Evolutionary conservation across 1,284 basidiomycete species (phyloP), one percentile per base, ranked within the genome.

Genomic region (Malassezia sp.): DNA sequence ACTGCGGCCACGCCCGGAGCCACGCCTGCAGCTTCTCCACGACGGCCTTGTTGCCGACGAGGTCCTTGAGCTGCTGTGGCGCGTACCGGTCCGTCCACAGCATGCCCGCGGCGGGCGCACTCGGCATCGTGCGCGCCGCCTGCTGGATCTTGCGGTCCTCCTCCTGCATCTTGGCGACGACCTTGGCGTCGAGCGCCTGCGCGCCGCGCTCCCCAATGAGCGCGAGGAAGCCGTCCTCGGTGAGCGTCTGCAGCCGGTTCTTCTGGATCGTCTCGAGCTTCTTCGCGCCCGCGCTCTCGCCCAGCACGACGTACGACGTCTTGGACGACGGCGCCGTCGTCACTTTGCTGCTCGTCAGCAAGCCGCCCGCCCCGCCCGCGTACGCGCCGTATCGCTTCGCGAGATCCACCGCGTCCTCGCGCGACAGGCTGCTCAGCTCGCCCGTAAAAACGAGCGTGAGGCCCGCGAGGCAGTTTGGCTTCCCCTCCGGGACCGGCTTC

Each of bases 1-100:
- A 66, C 34, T 30, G 44, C 8, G 58, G 61, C 91, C 90, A 96
- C 53, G 84, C 81, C 40, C 80, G 76, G 15, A 97, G 74, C 91
- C 91, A 97, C 15, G 74, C 74, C 45, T 81, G 80, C 17, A 97
- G 74, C 67, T 89, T 90, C 70, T 61, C 89, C 1, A 96, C 81
- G 32, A 81, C 77, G 0, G 79, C 76, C 72, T 95, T 95, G 74
- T 97, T 97, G 4, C 93, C 93, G 52, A 90, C 95, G 18, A 97
- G 78, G 54, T 97, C 90, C 61, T 85, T 91, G 48, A 90, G 57
- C 11, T 76, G 77, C 56, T 80, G 79, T 0, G 93, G 91, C 0
- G 91, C 90, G 67, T 99, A 99, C 26, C 89, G 83, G 27, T 82
- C 83, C 22, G 93, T 96, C 93, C 93, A 97, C 1, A 97, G 76